Base-by-base conservation (phyloP, 331 rosid species). In the Quercus tomentella region DNA sequence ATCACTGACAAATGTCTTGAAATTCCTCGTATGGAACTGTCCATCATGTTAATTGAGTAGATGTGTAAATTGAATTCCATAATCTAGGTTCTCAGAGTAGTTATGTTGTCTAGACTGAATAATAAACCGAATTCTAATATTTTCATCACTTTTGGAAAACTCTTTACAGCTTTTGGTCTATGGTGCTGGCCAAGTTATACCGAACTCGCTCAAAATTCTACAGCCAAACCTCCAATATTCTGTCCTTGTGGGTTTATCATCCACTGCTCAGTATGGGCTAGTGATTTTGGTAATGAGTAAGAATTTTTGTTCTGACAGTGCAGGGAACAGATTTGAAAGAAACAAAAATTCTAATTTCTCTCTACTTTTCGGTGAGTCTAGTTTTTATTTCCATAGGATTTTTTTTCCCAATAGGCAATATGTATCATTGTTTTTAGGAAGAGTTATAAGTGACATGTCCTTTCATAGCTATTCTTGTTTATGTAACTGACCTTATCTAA, bases 131-230 rank as follows among this genome's bases (percentile, higher is more conserved):
- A 58, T 77, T 80, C 76, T 68, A 75, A 88, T 56, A 57, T 15
- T 15, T 61, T 81, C 28, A 9, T 78, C 58, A 55, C 33, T 67
- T 49, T 15, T 67, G 52, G 31, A 63, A 63, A 70, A 80, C 76
- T 61, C 63, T 71, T 49, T 76, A 8, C 97, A 94, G 97, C 89
- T 94, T 84, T 84, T 92, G 73, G 98, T 94, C 54, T 92, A 92
- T 84, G 98, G 97, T 76, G 89, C 91, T 56, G 97, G 97, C 77
- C 80, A 87, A 76, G 97, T 92, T 76, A 81, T 94, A 75, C 97
- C 98, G 77, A 86, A 91, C 79, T 87, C 97, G 37, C 80, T 94
- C 62, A 91, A 70, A 28, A 77, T 79, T 85, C 82, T 92, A 75
- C 82, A 87, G 89, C 93, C 88, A 76, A 84, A 87, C 84, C 88